phyloP scores from a whole-genome alignment of 345 rosid species.

The Atalantia buxifolia region DNA sequence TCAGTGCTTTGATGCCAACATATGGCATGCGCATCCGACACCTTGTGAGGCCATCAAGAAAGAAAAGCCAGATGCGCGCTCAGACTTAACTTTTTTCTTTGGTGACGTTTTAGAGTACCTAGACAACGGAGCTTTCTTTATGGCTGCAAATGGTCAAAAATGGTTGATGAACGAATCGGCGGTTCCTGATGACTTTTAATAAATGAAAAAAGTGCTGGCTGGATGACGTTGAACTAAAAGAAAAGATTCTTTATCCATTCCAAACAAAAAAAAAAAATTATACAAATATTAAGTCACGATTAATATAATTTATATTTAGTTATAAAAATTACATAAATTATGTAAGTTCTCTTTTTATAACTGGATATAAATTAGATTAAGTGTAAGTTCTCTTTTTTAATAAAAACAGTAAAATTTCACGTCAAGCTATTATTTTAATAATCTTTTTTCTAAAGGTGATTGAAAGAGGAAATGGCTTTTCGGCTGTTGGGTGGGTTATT shows the following conservation, averaged over 20 bases:
- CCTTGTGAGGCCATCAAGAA: background rate
- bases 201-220: background rate
- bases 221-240: background rate
- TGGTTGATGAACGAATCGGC: background rate
- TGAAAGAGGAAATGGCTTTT: background rate
- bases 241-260: background rate
- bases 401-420: background rate
- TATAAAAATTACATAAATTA: too few relatives aligned
- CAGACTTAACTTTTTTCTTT: background rate
- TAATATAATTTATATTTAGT: too few relatives aligned
- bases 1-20: background rate
- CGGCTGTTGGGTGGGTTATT: background rate
- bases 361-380: too few relatives aligned
- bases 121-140: background rate
- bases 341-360: too few relatives aligned
- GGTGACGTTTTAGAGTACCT: background rate
- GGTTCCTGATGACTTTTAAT: background rate
- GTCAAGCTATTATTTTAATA: background rate
- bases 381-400: too few relatives aligned
- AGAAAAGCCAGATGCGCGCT: background rate
- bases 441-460: background rate
- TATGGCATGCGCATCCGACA: background rate
- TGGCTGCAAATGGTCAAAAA: background rate
- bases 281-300: too few relatives aligned
- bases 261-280: too few relatives aligned